phyloP scores from a whole-genome alignment of 2,329 filamentous ascomycete species.

The Microdochium trichocladiopsis region DNA sequence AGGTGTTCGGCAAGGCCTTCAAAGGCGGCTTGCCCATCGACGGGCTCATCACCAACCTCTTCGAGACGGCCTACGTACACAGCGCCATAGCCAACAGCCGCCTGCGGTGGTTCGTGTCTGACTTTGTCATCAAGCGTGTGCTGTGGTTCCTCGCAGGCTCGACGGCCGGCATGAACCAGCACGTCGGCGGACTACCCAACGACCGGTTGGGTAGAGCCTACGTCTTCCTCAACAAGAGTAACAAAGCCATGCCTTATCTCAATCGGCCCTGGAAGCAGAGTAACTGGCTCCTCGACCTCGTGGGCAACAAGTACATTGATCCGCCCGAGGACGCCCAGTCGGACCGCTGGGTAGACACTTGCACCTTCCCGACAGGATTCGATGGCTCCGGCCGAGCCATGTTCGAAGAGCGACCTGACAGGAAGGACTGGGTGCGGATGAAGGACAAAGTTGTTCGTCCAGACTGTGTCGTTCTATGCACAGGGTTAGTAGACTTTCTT shows the following conservation, averaged over 20 bases:
- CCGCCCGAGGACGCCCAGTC: neutral
- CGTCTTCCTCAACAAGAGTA: neutral
- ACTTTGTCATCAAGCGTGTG: neutral
- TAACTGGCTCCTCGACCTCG: neutral
- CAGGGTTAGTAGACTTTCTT: neutral
- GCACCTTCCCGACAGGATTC: neutral
- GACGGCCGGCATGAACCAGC: neutral
- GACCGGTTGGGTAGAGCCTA: neutral
- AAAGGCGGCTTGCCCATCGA: neutral
- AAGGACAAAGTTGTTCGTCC: neutral
- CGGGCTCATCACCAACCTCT: neutral
- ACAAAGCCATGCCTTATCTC: neutral
- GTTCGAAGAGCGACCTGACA: neutral
- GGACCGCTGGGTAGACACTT: neutral
- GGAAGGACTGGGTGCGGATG: neutral
- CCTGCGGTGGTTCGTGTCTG: neutral
- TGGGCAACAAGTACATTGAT: neutral
- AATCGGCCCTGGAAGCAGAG: neutral
- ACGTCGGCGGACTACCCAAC: neutral
- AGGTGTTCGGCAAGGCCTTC: neutral
- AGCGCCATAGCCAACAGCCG: neutral
- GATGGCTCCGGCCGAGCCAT: neutral
- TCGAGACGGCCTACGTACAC: neutral
- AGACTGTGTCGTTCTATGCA: neutral
- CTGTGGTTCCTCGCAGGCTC: neutral